phyloP scores from a whole-genome alignment of 805 yeast species.

The Candida lessepsii region DNA sequence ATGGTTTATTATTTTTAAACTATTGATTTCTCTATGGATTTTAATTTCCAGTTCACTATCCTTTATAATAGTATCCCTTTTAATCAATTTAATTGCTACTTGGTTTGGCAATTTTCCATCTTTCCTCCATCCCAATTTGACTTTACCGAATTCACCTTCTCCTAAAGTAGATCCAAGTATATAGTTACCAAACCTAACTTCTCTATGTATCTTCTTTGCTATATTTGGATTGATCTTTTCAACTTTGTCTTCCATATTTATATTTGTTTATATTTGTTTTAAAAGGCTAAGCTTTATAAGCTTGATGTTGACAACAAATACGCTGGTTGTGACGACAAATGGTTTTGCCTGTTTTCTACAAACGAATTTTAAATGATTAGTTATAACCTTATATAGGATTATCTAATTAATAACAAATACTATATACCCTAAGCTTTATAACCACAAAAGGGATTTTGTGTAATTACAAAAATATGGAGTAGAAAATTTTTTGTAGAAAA shows the following conservation, averaged over 20 bases:
- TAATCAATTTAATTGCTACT: constrained; percentile 90
- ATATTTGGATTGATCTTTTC: constrained; percentile 7
- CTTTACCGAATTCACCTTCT: constrained; percentile 98
- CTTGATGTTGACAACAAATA: not conserved
- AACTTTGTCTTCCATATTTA: constrained; percentile 3
- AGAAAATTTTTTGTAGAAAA: constrained; percentile 1
- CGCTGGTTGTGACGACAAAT: no score
- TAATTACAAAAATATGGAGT: constrained; percentile 4
- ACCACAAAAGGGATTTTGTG: constrained; percentile 5
- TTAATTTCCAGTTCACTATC: constrained; percentile 85
- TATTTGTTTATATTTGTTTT: no score
- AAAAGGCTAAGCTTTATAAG: no score
- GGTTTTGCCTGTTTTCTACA: no score
- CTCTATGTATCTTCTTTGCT: constrained; percentile 33
- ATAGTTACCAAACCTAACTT: constrained; percentile 85
- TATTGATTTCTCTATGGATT: constrained; percentile 90
- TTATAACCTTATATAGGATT: not conserved
- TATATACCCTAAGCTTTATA: not conserved
- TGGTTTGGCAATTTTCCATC: constrained; percentile 76
- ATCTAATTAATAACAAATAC: not conserved
- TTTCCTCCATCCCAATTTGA: constrained; percentile 92
- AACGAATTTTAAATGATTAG: no score
- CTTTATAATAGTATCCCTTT: constrained; percentile 83
- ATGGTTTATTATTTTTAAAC: constrained; percentile 79
- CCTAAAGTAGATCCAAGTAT: constrained; percentile 91